Evolutionary conservation across 768 basidiomycete genomes (phyloP).

Genomic region (Lentinula sp.): DNA sequence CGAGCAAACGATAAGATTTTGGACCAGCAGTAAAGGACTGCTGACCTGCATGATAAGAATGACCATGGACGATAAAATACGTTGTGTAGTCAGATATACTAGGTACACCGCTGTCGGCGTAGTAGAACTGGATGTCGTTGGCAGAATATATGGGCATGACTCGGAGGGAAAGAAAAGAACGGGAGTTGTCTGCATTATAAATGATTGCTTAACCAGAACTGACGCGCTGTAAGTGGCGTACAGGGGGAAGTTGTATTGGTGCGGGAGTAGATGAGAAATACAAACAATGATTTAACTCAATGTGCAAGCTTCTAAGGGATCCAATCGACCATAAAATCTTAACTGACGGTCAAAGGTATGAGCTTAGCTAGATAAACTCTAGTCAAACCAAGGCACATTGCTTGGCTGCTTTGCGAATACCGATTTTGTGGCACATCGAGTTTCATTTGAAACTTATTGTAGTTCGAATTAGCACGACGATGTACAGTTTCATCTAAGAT

Average conservation of each 20-base stretch:
- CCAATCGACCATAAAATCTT: background rate
- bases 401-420: too few species aligned
- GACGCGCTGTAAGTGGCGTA: too few species aligned
- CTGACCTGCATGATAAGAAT: background rate
- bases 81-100: background rate
- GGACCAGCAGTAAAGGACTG: background rate
- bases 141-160: background rate
- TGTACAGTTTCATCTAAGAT: background rate
- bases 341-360: background rate
- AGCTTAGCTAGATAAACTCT: background rate
- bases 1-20: background rate
- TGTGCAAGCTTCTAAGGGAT: too few species aligned
- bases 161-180: background rate
- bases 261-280: too few species aligned
- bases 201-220: too few species aligned
- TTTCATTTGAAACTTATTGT: background rate
- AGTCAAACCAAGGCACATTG: background rate
- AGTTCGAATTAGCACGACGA: background rate
- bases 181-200: background rate
- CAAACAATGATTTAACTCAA: too few species aligned
- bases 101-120: background rate
- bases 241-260: too few species aligned
- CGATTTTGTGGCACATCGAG: too few species aligned
- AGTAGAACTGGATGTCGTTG: background rate
- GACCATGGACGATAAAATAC: conserved; percentile 1